Evolutionary conservation across 1,284 basidiomycete species (phyloP), one percentile per base, ranked within the genome.

Genomic region (Athelia sp.): DNA sequence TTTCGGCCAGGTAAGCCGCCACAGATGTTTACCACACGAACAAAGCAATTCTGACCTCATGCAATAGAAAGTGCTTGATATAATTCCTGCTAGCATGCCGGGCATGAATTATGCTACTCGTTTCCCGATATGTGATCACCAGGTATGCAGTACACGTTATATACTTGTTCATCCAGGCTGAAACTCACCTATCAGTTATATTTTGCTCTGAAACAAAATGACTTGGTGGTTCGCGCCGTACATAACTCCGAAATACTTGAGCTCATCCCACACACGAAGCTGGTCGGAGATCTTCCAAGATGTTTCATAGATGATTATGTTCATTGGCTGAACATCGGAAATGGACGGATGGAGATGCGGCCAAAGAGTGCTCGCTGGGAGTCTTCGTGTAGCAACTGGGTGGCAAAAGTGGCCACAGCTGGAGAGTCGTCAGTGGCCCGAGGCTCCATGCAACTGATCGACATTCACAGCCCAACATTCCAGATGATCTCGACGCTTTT

Each of bases 81-180:
- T 73, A 11, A 54, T 69, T 17, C 70, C 73, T 19, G 51, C 59
- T 3, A 54, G 59, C 45, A 57, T 67, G 14, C 50, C 55, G 1
- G 67, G 66, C 1, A 67, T 74, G 66, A 61, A 68, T 17, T 74
- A 63, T 54, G 53, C 57, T 6, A 67, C 64, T 29, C 57, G 62
- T 38, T 54, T 48, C 26, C 11, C 50, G 17, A 56, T 70, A 24
- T 52, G 46, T 4, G 54, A 54, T 21, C 54, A 60, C 43, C 50
- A 61, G 52, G 65, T 62, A 54, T 23, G 36, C 36, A n/a, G 15
- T 40, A n/a, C n/a, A n/a, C 4, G n/a, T 40, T 6, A 17, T n/a
- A 32, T 42, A n/a, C 21, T 46, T 15, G 43, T n/a, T 29, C 9
- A 43, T 45, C 17, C 18, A 22, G 40, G 23, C 24, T 43, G 38